These are phyloP conservation scores for Rehmannia glutinosa DNA, from an alignment of 257 asterid genomes.

Conservation along the genomic window DNA sequence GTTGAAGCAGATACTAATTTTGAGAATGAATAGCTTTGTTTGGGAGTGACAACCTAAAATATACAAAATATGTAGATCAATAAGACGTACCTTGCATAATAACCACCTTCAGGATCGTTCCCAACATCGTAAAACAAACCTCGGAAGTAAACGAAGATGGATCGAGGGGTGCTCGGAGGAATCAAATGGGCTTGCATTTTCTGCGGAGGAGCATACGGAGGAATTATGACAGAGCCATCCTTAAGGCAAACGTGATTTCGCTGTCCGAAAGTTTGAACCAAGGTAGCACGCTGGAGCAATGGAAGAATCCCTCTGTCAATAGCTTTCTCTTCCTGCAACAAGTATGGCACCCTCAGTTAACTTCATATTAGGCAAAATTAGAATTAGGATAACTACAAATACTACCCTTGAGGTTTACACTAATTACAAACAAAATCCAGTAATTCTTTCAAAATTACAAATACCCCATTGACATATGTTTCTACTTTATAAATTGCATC, in stretches of 20 bases:
- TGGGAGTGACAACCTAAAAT: not conserved
- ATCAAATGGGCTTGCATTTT: slow-evolving; percentile 87
- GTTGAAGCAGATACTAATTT: not conserved
- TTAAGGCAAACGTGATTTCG: slow-evolving; percentile 83
- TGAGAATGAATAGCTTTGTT: not conserved
- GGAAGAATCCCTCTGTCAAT: slow-evolving; percentile 86
- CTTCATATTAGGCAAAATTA: not conserved
- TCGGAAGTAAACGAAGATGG: slow-evolving; percentile 90
- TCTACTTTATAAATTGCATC: too few relatives aligned
- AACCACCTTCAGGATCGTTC: slow-evolving; percentile 92
- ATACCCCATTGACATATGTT: not conserved
- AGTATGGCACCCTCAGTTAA: not conserved
- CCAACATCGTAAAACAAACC: slow-evolving; percentile 82
- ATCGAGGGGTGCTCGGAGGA: slow-evolving; percentile 81
- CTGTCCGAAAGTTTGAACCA: slow-evolving; percentile 94
- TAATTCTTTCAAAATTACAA: not conserved
- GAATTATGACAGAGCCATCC: slow-evolving; percentile 73
- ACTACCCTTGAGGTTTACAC: not conserved
- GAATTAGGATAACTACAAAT: too few relatives aligned
- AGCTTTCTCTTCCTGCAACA: slow-evolving; percentile 83
- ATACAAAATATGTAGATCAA: not conserved
- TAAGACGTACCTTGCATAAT: slow-evolving; percentile 64
- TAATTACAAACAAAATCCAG: not conserved
- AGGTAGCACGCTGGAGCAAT: slow-evolving; percentile 73
- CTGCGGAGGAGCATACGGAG: slow-evolving; percentile 95